Evolutionary conservation across 768 basidiomycete species (phyloP).

Genomic region (Rhodotorula toruloides): DNA sequence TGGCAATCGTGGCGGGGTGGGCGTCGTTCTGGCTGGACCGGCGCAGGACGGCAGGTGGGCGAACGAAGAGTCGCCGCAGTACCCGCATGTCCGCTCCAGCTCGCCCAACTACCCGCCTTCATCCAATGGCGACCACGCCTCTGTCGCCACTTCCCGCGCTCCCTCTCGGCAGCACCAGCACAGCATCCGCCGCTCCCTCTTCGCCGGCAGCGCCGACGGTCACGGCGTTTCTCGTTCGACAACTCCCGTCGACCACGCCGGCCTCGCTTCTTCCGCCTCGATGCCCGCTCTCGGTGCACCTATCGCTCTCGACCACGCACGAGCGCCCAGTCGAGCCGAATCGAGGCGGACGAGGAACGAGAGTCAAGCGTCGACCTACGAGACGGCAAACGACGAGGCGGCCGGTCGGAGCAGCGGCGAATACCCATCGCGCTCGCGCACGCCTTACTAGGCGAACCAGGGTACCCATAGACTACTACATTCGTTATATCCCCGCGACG

Average conservation of each 20-base stretch:
- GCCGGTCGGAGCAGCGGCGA: background rate
- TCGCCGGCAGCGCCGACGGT: background rate
- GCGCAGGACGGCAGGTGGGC: background rate
- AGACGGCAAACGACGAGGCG: background rate
- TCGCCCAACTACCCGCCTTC: background rate
- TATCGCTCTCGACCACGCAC: background rate
- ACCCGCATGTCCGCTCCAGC: background rate
- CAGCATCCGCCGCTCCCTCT: background rate
- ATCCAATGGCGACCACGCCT: too few relatives aligned
- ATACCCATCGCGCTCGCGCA: too few relatives aligned
- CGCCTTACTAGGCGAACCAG: too few relatives aligned
- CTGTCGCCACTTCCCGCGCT: background rate
- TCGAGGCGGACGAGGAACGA: background rate
- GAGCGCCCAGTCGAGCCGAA: background rate
- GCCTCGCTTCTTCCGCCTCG: background rate
- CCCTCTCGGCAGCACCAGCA: background rate
- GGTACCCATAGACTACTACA: too few relatives aligned
- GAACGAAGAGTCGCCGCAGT: background rate
- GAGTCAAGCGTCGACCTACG: conserved; percentile 1
- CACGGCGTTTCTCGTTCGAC: background rate
- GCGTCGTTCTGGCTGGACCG: background rate
- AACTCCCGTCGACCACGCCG: background rate
- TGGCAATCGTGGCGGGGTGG: too few relatives aligned
- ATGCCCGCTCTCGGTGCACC: background rate
- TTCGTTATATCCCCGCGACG: background rate